phyloP scores from a whole-genome alignment of 441 rosid genomes.

The Erodium texanum region DNA sequence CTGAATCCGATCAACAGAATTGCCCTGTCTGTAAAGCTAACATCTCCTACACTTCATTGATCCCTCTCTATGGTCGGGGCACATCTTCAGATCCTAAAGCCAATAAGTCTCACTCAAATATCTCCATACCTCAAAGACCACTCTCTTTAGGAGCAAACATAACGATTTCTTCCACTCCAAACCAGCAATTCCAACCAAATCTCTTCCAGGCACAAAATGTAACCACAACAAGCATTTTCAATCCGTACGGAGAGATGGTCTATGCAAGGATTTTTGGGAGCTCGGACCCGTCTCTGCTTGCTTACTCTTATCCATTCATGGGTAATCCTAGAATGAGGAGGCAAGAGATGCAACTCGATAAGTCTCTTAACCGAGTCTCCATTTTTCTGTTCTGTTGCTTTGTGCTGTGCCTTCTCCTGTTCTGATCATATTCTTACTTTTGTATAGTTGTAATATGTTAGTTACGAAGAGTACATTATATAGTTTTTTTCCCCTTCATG shows the following conservation, averaged over 20 bases:
- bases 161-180: constrained; percentile 12
- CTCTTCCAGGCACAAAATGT: constrained; percentile 28
- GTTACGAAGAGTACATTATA: not conserved
- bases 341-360: constrained; percentile 38
- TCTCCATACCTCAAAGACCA: constrained; percentile 40
- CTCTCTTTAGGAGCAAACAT: constrained; percentile 25
- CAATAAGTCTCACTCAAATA: constrained; percentile 14
- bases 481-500: no score
- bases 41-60: constrained; percentile 39
- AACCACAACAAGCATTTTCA: constrained; percentile 25
- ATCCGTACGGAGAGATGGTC: constrained; percentile 46
- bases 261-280: constrained; percentile 43
- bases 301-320: constrained; percentile 14
- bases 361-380: constrained; percentile 43
- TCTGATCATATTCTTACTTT: constrained; percentile 22
- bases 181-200: constrained; percentile 10
- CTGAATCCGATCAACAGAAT: constrained; percentile 25
- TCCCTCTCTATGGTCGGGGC: constrained; percentile 58
- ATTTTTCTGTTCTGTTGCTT: constrained; percentile 45
- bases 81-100: constrained; percentile 18
- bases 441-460: constrained; percentile 14
- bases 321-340: constrained; percentile 34
- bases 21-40: constrained; percentile 61
- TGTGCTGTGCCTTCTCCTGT: constrained; percentile 44
- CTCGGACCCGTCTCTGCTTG: constrained; percentile 31